phyloP scores from a whole-genome alignment of 495 filamentous ascomycete species.

The Xylaria grammica region DNA sequence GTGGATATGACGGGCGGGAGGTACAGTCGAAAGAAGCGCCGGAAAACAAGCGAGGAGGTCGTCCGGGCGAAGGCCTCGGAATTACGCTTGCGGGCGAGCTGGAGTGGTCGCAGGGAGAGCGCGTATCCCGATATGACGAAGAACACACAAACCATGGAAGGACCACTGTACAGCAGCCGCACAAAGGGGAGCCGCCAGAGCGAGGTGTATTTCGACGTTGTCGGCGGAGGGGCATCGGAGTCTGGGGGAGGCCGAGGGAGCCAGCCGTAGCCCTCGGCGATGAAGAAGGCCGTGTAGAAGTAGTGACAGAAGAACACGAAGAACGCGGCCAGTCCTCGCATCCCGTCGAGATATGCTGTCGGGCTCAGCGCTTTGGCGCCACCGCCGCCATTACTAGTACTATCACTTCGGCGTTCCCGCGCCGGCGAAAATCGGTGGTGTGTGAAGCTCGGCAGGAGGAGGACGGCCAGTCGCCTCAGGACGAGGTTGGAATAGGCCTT shows the following conservation, averaged over 20 bases:
- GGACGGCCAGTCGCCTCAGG: conserved; percentile 35
- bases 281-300: conserved; percentile 49
- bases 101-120: conserved; percentile 67
- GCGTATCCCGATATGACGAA: conserved; percentile 79
- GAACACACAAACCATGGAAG: conserved; percentile 76
- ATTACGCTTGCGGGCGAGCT: conserved; percentile 57
- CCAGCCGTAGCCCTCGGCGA: conserved; percentile 48
- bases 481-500: conserved; percentile 31
- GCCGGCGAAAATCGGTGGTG: conserved; percentile 31
- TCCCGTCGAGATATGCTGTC: conserved; percentile 63
- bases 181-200: conserved; percentile 69
- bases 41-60: conserved; percentile 68
- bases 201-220: conserved; percentile 36
- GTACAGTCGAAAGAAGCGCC: conserved; percentile 68
- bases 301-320: conserved; percentile 63
- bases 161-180: conserved; percentile 68
- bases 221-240: neutral
- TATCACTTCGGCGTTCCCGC: conserved; percentile 8
- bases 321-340: conserved; percentile 63
- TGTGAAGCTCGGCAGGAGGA: conserved; percentile 48
- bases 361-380: conserved; percentile 36
- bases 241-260: conserved; percentile 13
- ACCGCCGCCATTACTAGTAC: conserved; percentile 21
- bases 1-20: conserved; percentile 67
- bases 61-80: conserved; percentile 40